Base-by-base conservation (phyloP, 2,329 filamentous ascomycete species). In the Cercospora sojina region DNA sequence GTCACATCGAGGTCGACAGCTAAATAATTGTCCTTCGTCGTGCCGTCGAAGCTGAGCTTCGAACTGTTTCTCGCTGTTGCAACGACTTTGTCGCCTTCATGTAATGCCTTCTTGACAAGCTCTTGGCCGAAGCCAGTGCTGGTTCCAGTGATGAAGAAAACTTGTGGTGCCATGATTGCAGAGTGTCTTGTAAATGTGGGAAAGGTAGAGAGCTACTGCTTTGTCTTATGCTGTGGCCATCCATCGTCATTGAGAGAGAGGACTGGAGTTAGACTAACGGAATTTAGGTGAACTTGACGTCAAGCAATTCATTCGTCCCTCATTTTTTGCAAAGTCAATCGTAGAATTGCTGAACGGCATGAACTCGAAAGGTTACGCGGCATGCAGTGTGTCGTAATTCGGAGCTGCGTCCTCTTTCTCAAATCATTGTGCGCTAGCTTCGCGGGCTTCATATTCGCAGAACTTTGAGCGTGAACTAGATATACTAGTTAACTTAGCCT, bases 1-100 rank as follows among this genome's bases (percentile, higher is more conserved):
- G 82, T 84, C 0, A 88, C 85, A 69, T 88, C 86, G 13, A 87
- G 80, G 13, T 83, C 79, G 2, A 83, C 69, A 2, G 83, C 71
- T 2, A 87, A 77, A 67, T 81, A 82, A 69, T 85, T 86, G 53
- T 80, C 77, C 35, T 82, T 78, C 41, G 79, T 80, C 2, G 79
- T 75, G 35, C 78, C 76, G n/a, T 74, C 70, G 29, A 78, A 74
- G 6, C 76, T 75, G 5, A 82, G 72, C 60, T 80, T 80, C n/a
- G 79, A 78, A n/a, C 76, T 77, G 71, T 81, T 79, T 61, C 81
- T 79, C 23, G 81, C 81, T 5, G 81, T 83, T 16, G 81, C 81
- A 49, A 82, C 77, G 35, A 80, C 81, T 58, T 79, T 75, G 66
- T 83, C 80, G 59, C 81, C 81, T 31, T 79, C 77, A 8, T 74